Conservation (phyloP, 202 grass and related monocot species). For the Cymbopogon flexuosus region DNA sequence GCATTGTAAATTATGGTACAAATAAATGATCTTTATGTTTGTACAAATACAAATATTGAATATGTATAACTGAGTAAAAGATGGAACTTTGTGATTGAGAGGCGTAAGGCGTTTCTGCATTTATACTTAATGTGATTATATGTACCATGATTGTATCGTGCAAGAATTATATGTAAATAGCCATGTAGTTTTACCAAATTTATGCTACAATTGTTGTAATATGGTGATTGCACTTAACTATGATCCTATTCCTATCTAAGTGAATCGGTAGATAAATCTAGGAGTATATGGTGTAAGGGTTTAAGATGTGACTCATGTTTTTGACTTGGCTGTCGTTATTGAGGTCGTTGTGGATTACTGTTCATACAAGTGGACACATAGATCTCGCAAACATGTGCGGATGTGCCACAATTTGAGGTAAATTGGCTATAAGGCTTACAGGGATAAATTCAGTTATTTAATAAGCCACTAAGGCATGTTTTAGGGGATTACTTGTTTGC, state of each 20-base stretch:
- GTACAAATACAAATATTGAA: neutral
- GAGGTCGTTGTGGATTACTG: conserved; percentile 8
- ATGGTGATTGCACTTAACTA: neutral
- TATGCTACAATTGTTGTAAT: neutral
- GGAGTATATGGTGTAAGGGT: neutral
- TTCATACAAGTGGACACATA: neutral
- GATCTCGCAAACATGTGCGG: neutral
- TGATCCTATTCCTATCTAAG: neutral
- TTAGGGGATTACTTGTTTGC: neutral
- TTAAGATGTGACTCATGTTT: neutral
- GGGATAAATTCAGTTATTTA: neutral
- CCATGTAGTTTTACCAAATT: neutral
- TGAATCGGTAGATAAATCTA: neutral
- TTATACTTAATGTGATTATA: neutral
- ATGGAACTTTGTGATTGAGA: neutral
- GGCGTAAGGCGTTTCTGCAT: neutral
- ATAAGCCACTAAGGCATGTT: neutral
- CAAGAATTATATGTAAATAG: no score
- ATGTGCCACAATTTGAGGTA: neutral
- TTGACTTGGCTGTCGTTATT: neutral
- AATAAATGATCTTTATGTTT: neutral
- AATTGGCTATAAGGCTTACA: neutral
- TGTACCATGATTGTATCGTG: no score
- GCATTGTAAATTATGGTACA: neutral
- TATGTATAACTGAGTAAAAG: neutral